Evolutionary conservation across 371 early-diverging fungal genomes (phyloP).

Genomic region (Blastocladiella emersonii): DNA sequence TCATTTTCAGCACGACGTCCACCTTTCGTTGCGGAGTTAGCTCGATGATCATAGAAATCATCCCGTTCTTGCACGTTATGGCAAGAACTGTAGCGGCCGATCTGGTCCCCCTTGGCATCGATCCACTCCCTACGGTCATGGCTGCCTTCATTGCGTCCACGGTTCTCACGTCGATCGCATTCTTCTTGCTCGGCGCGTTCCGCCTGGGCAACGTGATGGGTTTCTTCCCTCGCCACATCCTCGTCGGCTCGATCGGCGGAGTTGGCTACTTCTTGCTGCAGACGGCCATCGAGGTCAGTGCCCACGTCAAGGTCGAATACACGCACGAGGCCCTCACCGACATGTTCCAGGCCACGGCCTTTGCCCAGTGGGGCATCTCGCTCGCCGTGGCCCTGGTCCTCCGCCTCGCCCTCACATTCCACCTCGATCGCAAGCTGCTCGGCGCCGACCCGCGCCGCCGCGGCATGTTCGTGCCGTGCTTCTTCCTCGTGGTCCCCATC

Average conservation of each 20-base stretch:
- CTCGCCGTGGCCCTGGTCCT: constrained; percentile 58
- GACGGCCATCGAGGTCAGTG: constrained; percentile 82
- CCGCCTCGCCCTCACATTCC: constrained; percentile 20
- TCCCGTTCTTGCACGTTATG: constrained; percentile 85
- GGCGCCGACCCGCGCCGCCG: constrained; percentile 14
- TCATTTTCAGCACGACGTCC: constrained; percentile 64
- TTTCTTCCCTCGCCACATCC: constrained; percentile 90
- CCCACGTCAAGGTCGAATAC: constrained; percentile 25
- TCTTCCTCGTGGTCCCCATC: constrained; percentile 65
- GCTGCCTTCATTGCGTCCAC: constrained; percentile 71
- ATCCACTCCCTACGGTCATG: constrained; percentile 65
- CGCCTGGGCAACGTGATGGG: constrained; percentile 58
- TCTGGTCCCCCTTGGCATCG: neutral
- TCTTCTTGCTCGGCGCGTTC: neutral
- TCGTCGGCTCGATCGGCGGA: constrained; percentile 83
- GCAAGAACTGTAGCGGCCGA: constrained; percentile 21
- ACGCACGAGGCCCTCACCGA: constrained; percentile 11
- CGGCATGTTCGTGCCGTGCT: constrained; percentile 71
- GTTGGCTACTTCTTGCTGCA: constrained; percentile 57
- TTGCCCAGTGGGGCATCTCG: constrained; percentile 65
- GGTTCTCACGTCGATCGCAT: constrained; percentile 16
- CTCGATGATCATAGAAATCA: constrained; percentile 90
- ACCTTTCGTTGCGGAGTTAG: constrained; percentile 87
- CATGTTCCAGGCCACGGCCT: constrained; percentile 13
- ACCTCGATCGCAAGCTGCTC: constrained; percentile 12